These are phyloP conservation scores for Penicillium lagena DNA, from an alignment of 495 filamentous ascomycete species.

Conservation along the genomic window DNA sequence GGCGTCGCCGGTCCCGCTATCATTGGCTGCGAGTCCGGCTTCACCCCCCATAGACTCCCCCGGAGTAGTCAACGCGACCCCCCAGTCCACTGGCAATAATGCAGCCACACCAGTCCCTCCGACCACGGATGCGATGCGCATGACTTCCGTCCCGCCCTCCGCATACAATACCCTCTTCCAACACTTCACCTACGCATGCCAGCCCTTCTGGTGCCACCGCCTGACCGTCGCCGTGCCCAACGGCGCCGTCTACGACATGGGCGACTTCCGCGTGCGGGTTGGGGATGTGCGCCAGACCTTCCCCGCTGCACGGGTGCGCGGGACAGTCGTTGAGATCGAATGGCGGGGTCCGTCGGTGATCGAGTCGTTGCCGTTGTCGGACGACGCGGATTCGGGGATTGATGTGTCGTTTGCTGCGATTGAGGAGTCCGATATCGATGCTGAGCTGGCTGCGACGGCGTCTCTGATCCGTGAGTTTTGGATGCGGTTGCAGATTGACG, in stretches of 20 bases:
- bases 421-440: constrained; percentile 35
- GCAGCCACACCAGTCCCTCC: not conserved
- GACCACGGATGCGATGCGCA: constrained; percentile 21
- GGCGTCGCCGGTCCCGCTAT: not conserved
- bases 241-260: constrained; percentile 36
- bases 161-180: constrained; percentile 31
- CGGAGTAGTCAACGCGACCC: not conserved
- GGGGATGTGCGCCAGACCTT: constrained; percentile 40
- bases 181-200: constrained; percentile 38
- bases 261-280: constrained; percentile 38
- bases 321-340: constrained; percentile 38
- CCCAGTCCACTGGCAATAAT: not conserved
- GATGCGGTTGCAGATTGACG: constrained; percentile 25
- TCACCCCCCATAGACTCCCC: too few relatives aligned
- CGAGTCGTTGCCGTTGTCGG: constrained; percentile 11
- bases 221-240: constrained; percentile 34
- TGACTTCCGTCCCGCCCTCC: constrained; percentile 32
- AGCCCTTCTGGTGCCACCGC: constrained; percentile 41
- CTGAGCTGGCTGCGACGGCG: constrained; percentile 33
- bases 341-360: constrained; percentile 37
- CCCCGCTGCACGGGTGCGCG: constrained; percentile 29
- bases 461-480: constrained; percentile 39
- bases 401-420: constrained; percentile 24
- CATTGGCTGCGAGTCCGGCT: too few relatives aligned
- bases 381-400: constrained; percentile 20